phyloP scores from a whole-genome alignment of 306 rosid genomes.

The Ammopiptanthus mongolicus region DNA sequence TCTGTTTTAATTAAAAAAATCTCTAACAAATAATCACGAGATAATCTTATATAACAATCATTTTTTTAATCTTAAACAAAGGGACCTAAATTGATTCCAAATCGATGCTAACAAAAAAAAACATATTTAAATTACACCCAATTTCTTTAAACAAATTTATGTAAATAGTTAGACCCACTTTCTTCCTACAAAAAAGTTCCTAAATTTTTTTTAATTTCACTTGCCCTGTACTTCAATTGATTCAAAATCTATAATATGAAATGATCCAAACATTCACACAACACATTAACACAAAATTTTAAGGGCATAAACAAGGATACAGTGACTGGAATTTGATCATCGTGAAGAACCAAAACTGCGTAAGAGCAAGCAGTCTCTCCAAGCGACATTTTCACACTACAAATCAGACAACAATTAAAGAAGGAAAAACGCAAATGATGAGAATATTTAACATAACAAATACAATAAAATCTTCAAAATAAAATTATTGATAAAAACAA shows the following conservation, averaged over 20 bases:
- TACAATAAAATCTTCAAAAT: too few species aligned
- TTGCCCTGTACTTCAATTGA: background rate
- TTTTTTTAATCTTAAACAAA: too few species aligned
- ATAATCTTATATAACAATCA: too few species aligned
- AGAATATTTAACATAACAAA: background rate
- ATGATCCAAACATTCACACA: background rate
- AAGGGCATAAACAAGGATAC: conserved; percentile 39
- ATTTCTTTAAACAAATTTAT: too few species aligned
- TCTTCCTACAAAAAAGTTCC: too few species aligned
- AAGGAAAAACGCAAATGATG: background rate
- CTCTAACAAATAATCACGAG: too few species aligned
- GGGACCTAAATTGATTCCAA: too few species aligned
- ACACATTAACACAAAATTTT: background rate
- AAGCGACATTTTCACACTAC: conserved; percentile 40
- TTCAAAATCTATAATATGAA: background rate
- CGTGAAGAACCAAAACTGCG: conserved; percentile 63
- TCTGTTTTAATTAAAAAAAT: too few species aligned
- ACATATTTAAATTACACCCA: too few species aligned
- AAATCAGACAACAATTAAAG: background rate
- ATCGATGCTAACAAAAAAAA: too few species aligned
- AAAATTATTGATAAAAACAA: too few species aligned
- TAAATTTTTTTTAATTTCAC: background rate
- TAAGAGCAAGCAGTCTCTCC: conserved; percentile 63
- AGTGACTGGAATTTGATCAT: conserved; percentile 50
- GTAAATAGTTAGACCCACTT: too few species aligned